Conservation (phyloP, 108 stramenopile genomes). For the Cyclotella atomus region DNA sequence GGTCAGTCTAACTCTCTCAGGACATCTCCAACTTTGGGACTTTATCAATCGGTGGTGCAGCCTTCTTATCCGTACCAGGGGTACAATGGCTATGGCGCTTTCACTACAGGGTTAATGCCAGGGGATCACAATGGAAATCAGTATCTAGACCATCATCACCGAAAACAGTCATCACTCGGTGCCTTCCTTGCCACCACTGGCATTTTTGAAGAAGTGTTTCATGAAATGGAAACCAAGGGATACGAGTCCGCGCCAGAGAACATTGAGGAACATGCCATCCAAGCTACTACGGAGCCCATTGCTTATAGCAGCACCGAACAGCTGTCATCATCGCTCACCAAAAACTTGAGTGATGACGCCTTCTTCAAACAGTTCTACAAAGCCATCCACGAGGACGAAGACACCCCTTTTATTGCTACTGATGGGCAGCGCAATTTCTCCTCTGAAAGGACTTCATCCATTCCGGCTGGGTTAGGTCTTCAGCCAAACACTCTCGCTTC, state of each 20-base stretch:
- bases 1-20: not conserved
- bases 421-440: not conserved
- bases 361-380: slow-evolving; percentile 2
- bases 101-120: not conserved
- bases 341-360: not conserved
- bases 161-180: slow-evolving; percentile 14
- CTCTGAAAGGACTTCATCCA: not conserved
- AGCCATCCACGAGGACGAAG: not conserved
- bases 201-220: slow-evolving; percentile 8
- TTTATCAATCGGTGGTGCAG: not conserved
- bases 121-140: not conserved
- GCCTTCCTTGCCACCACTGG: slow-evolving; percentile 12
- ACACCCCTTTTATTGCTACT: not conserved
- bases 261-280: not conserved
- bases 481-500: not conserved
- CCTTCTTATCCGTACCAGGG: not conserved
- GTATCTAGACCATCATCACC: slow-evolving; percentile 1
- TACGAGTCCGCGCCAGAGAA: not conserved
- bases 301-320: not conserved
- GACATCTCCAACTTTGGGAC: not conserved
- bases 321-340: not conserved
- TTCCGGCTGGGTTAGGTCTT: not conserved
- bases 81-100: not conserved
- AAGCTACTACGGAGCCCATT: not conserved
- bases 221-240: not conserved